Evolutionary conservation across 176 grass and related monocot species (phyloP).

Genomic region (Chloris gayana): DNA sequence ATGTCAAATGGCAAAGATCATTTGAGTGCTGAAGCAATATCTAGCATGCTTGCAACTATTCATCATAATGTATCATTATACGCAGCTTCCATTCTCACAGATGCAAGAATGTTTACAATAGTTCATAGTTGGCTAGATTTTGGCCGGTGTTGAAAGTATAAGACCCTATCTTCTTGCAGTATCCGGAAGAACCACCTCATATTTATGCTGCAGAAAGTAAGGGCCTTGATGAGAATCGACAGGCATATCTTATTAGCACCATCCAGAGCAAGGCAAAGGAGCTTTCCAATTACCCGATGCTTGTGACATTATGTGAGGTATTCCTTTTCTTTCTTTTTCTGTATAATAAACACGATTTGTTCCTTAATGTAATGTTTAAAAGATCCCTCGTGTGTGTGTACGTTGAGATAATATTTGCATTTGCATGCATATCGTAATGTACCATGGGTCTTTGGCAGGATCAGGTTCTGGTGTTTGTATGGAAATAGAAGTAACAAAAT

Average conservation of each 20-base stretch:
- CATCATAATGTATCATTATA: background rate
- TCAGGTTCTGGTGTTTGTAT: background rate
- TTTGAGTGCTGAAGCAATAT: background rate
- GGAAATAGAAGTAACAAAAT: background rate
- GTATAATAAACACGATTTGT: slow-evolving; percentile 11
- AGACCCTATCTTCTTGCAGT: slow-evolving; percentile 49
- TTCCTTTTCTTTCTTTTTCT: slow-evolving; percentile 21
- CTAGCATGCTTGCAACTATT: slow-evolving; percentile 18
- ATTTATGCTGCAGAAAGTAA: slow-evolving; percentile 77
- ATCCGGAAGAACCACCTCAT: slow-evolving; percentile 74
- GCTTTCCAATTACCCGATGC: slow-evolving; percentile 73
- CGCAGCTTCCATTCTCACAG: background rate
- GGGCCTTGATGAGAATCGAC: slow-evolving; percentile 82
- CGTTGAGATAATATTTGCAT: background rate
- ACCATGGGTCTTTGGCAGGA: background rate
- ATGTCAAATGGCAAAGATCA: slow-evolving; percentile 10
- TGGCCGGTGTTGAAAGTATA: slow-evolving; percentile 8
- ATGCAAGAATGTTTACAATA: slow-evolving; percentile 11
- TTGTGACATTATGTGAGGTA: slow-evolving; percentile 87
- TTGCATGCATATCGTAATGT: background rate
- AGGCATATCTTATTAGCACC: slow-evolving; percentile 57
- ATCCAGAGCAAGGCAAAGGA: slow-evolving; percentile 78
- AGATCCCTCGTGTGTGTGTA: background rate
- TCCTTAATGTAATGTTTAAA: background rate
- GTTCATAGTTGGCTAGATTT: slow-evolving; percentile 3